These are phyloP conservation scores for Fistulinella cinereoalba DNA, from an alignment of 1,284 basidiomycete genomes.

Conservation along the genomic window DNA sequence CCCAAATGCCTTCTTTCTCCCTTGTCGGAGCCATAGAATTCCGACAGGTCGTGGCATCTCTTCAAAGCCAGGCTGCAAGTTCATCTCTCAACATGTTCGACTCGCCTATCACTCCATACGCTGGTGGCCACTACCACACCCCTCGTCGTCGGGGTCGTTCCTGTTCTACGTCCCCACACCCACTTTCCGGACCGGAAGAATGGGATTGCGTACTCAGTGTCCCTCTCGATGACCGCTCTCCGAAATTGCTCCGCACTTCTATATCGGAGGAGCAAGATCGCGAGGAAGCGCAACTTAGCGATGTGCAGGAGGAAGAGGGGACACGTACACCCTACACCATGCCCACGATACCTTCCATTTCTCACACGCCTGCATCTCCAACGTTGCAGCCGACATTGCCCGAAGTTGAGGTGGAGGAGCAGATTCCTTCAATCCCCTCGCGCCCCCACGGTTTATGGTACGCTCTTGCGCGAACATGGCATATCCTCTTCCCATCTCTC, in stretches of 20 bases:
- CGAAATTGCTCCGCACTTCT: constrained; percentile 31
- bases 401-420: constrained; percentile 44
- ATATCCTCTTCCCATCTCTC: constrained; percentile 85
- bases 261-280: constrained; percentile 22
- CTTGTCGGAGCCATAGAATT: constrained; percentile 93
- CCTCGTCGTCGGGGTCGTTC: constrained; percentile 29
- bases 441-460: constrained; percentile 41
- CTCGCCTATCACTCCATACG: constrained; percentile 65
- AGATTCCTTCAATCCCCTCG: constrained; percentile 40
- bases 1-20: constrained; percentile 78
- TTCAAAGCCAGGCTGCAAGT: constrained; percentile 63
- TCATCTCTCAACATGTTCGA: constrained; percentile 63
- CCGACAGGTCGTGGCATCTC: constrained; percentile 80
- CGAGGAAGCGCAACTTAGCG: constrained; percentile 9
- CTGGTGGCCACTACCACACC: constrained; percentile 68
- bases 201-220: constrained; percentile 51
- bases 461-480: constrained; percentile 43
- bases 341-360: constrained; percentile 50
- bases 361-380: constrained; percentile 58
- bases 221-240: constrained; percentile 48
- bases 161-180: constrained; percentile 35
- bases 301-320: constrained; percentile 14
- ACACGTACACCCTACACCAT: constrained; percentile 19
- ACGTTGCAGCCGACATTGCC: constrained; percentile 34
- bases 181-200: constrained; percentile 37